A percentile compares a stretch with the other conserved stretches of the same genome.
phyloP scores from a whole-genome alignment of 1,284 basidiomycete genomes.

The Fomitopsis schrenkii region DNA sequence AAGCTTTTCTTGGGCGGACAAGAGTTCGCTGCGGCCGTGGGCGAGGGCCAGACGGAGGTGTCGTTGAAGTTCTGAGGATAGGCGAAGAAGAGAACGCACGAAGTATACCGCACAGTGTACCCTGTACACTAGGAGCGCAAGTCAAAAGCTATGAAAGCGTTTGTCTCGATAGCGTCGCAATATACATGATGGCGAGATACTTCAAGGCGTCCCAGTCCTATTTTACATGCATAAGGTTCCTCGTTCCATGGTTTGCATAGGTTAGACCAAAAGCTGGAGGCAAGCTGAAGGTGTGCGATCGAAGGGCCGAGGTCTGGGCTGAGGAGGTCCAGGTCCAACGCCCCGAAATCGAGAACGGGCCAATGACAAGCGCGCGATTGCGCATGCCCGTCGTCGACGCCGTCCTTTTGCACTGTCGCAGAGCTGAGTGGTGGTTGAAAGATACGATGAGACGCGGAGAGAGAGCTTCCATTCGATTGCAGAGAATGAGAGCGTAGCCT shows the following conservation, averaged over 20 bases:
- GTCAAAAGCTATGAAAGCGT: not conserved
- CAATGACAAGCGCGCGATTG: too few species aligned
- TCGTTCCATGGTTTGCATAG: too few species aligned
- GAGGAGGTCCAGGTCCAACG: too few species aligned
- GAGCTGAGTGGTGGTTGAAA: not conserved
- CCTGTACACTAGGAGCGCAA: not conserved
- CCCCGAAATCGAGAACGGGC: too few species aligned
- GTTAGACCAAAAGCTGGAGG: too few species aligned
- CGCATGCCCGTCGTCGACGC: too few species aligned
- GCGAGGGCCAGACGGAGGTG: slow-evolving; percentile 11
- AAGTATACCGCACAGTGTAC: not conserved
- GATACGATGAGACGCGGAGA: not conserved
- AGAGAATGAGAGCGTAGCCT: not conserved
- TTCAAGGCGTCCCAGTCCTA: not conserved
- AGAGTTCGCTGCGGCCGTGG: slow-evolving; percentile 6
- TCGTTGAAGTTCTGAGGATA: slow-evolving; percentile 10
- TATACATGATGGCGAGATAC: not conserved
- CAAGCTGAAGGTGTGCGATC: too few species aligned
- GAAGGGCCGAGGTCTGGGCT: too few species aligned
- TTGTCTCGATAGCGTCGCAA: not conserved
- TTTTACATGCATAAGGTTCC: too few species aligned
- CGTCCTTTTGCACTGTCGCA: too few species aligned
- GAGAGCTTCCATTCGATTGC: not conserved
- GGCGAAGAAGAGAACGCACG: not conserved
- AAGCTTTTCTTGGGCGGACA: slow-evolving; percentile 17